Evolutionary conservation across 129 eudicot genomes (phyloP), one percentile per base, ranked within the genome.

Genomic region (Artemisia argyi): DNA sequence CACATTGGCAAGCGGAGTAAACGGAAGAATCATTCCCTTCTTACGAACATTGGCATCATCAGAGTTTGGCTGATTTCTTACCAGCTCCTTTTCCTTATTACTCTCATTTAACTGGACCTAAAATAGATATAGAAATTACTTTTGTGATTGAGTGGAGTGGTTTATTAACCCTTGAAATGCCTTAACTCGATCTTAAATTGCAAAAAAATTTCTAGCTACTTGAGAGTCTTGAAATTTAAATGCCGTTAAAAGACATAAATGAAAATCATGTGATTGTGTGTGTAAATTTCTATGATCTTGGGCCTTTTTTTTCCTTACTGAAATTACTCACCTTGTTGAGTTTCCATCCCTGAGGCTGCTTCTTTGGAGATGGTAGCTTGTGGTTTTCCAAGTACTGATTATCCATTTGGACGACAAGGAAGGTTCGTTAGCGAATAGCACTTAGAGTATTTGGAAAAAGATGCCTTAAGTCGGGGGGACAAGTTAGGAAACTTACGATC

Each of bases 341-440:
- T 46, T 51, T 68, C 73, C 51, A 13, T 64, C 35, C 71, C 53
- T 60, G 65, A 75, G n/a, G 71, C 65, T 35, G 76, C 56, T 69
- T 78, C 84, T 76, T 84, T 73, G 9, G 90, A 78, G 73, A 83
- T 71, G 52, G 83, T 73, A 42, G 85, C 87, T 81, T 84, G 96
- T 57, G 77, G 84, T 66, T 81, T 89, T 66, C 74, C 90, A 9
- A 71, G 85, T n/a, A 93, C 96, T 89, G 51, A 50, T 65, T 4
- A 52, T 15, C 44, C 48, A 61, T 24, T 14, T 7, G 5, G 17
- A 14, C 11, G 62, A 60, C 9, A 17, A 69, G 14, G 9, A 68
- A 18, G 32, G 60, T 57, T 19, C 60, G 79, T 52, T 66, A 32
- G 35, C 13, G 8, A 73, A 22, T 47, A 26, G 22, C 13, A 4